Conservation (phyloP, 2,329 filamentous ascomycete genomes). For the Apiospora saccharicola region DNA sequence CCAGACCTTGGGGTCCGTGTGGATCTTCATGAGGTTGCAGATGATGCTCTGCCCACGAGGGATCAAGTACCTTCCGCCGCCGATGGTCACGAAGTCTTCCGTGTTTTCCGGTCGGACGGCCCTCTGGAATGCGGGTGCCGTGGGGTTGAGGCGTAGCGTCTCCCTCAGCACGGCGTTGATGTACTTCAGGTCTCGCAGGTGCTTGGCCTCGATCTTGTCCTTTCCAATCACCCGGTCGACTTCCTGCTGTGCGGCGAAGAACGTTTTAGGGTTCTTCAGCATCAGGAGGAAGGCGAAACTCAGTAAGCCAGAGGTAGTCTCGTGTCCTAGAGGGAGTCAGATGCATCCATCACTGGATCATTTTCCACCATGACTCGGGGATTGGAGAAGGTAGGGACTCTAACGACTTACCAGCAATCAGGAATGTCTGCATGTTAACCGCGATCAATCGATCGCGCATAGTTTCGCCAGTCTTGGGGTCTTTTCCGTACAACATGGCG, state of each 20-base stretch:
- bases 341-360: not conserved
- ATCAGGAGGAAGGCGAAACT: slow-evolving; percentile 72
- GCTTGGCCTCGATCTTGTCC: slow-evolving; percentile 63
- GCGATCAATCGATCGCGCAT: slow-evolving; percentile 55
- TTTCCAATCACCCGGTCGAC: slow-evolving; percentile 71
- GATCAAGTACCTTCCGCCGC: slow-evolving; percentile 69
- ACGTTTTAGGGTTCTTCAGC: slow-evolving; percentile 66
- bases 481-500: slow-evolving; percentile 58
- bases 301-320: slow-evolving; percentile 73
- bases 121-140: slow-evolving; percentile 53
- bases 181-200: slow-evolving; percentile 71
- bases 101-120: slow-evolving; percentile 59
- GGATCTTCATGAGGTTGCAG: slow-evolving; percentile 59
- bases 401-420: slow-evolving; percentile 52
- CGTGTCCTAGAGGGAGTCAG: slow-evolving; percentile 69
- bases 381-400: not conserved
- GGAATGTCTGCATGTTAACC: slow-evolving; percentile 61
- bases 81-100: slow-evolving; percentile 64
- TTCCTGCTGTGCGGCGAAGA: slow-evolving; percentile 69
- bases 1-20: slow-evolving; percentile 69
- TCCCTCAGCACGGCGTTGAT: slow-evolving; percentile 67
- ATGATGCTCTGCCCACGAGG: slow-evolving; percentile 58
- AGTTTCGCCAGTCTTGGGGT: slow-evolving; percentile 57
- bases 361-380: not conserved
- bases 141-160: slow-evolving; percentile 57